Evolutionary conservation across 176 grass and related monocot genomes (phyloP).

Genomic region (Hyparrhenia diplandra): DNA sequence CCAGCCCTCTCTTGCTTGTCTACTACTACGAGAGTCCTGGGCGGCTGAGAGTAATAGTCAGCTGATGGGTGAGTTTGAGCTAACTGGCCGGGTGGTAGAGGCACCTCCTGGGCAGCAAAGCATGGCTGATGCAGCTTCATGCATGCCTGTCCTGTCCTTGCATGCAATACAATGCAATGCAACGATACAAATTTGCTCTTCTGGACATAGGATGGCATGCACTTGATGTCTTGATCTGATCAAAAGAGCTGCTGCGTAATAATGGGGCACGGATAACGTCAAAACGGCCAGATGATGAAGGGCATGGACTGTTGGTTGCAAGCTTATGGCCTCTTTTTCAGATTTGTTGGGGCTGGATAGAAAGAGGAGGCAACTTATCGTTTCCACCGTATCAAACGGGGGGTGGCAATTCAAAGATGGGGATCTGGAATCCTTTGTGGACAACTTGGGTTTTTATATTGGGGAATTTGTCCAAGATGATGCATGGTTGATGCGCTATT

Average conservation of each 20-base stretch:
- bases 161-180: background rate
- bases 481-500: background rate
- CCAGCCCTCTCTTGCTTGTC: background rate
- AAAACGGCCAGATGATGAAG: background rate
- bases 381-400: background rate
- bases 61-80: conserved; percentile 30
- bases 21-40: background rate
- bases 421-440: background rate
- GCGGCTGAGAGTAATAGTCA: no score
- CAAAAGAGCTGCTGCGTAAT: background rate
- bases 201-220: background rate
- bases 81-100: no score
- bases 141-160: no score
- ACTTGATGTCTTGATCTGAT: background rate
- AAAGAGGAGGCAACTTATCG: no score
- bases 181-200: conserved; percentile 9
- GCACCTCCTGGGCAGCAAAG: no score
- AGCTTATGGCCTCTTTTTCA: no score
- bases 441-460: background rate
- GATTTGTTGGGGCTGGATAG: no score
- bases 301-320: background rate
- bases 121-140: no score
- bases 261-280: conserved; percentile 15
- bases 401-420: background rate
- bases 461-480: background rate